Evolutionary conservation across 176 grass and related monocot genomes (phyloP).

Genomic region (Phoenix dactylifera): DNA sequence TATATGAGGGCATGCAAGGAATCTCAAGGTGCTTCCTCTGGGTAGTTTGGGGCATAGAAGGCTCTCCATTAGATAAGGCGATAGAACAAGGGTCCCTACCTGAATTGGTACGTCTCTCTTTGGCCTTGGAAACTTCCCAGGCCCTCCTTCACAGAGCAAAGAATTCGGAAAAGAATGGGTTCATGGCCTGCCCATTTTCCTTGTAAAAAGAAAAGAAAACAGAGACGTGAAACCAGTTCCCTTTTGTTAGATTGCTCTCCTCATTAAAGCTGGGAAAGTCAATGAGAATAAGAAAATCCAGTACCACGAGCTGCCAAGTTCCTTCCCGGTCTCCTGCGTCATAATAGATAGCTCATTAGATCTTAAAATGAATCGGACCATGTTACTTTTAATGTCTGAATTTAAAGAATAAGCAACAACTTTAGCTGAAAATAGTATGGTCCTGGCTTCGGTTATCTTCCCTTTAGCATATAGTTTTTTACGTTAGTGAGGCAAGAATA

Average conservation of each 20-base stretch:
- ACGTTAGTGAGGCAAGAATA: no score
- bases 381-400: no score
- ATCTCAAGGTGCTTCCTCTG: no score
- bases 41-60: no score
- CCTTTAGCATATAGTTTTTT: no score
- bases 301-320: slow-evolving; percentile 25
- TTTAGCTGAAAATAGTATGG: no score
- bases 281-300: slow-evolving; percentile 42
- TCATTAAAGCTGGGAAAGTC: slow-evolving; percentile 50
- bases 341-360: slow-evolving; percentile 1
- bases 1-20: no score
- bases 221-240: background rate
- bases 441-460: no score
- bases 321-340: slow-evolving; percentile 44
- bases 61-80: slow-evolving; percentile 5
- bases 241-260: slow-evolving; percentile 21
- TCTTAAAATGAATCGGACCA: no score
- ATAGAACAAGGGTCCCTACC: slow-evolving; percentile 38
- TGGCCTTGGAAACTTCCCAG: slow-evolving; percentile 35
- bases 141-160: background rate
- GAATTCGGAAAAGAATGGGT: background rate
- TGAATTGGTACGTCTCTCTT: slow-evolving; percentile 36
- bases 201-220: slow-evolving; percentile 22
- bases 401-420: no score
- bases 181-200: slow-evolving; percentile 32